Evolutionary conservation across 73 alveolate species (phyloP).

Genomic region (Paramecium sexaurelia): DNA sequence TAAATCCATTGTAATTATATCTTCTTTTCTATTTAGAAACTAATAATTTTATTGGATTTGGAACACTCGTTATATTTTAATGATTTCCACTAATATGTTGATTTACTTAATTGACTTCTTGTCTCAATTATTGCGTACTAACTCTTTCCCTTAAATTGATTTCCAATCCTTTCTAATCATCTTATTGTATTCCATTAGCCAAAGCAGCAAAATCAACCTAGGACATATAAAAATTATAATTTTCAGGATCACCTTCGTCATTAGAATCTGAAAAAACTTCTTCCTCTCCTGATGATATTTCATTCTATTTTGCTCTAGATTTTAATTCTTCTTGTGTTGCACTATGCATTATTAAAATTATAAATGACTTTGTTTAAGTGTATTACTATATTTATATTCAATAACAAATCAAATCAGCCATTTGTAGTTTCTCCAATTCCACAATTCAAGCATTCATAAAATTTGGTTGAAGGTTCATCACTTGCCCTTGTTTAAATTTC

Average conservation of each 20-base stretch:
- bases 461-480: slow-evolving; percentile 48
- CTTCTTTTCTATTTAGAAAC: slow-evolving; percentile 44
- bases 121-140: background rate
- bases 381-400: background rate
- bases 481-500: slow-evolving; percentile 28
- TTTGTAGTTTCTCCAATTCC: background rate
- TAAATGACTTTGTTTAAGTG: background rate
- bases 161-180: slow-evolving; percentile 19
- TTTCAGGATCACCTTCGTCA: background rate
- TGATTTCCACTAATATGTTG: slow-evolving; percentile 50
- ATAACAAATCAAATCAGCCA: background rate
- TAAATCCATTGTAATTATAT: slow-evolving; percentile 47
- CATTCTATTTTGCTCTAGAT: slow-evolving; percentile 15
- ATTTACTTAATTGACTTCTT: slow-evolving; percentile 50
- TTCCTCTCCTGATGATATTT: slow-evolving; percentile 16
- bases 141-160: slow-evolving; percentile 8
- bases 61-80: slow-evolving; percentile 43
- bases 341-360: slow-evolving; percentile 36
- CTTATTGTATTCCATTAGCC: background rate
- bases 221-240: background rate
- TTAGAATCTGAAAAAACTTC: background rate
- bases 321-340: slow-evolving; percentile 26
- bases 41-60: slow-evolving; percentile 42
- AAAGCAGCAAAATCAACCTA: background rate
- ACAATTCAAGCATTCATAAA: slow-evolving; percentile 31